A percentile compares a stretch with the other conserved stretches of the same genome.
Evolutionary conservation across 257 asterid species (phyloP).

Genomic region (Osmanthus fragrans): DNA sequence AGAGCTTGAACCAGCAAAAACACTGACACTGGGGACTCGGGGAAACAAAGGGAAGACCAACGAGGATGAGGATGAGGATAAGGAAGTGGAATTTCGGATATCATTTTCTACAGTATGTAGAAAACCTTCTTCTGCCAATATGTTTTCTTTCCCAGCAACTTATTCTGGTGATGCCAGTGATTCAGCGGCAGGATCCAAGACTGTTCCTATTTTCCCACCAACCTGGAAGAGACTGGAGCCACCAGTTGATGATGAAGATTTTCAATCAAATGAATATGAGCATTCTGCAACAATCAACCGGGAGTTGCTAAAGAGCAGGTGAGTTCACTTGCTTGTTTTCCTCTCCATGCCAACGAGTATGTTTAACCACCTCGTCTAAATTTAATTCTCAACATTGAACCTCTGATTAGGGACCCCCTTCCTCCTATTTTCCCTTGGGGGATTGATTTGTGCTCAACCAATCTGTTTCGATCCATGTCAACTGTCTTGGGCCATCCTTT

Average conservation of each 20-base stretch:
- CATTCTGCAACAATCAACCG: neutral
- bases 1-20: slow-evolving; percentile 1
- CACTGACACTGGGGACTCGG: neutral
- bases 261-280: neutral
- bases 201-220: neutral
- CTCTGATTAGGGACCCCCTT: no score
- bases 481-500: no score
- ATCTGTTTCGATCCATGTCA: no score
- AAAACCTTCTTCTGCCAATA: neutral
- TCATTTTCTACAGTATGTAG: slow-evolving; percentile 8
- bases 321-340: neutral
- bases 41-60: neutral
- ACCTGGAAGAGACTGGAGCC: neutral
- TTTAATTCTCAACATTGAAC: no score
- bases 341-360: neutral
- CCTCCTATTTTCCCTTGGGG: no score
- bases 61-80: neutral
- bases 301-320: neutral
- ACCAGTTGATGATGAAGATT: neutral
- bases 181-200: neutral
- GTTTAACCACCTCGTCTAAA: no score
- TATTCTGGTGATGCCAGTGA: neutral
- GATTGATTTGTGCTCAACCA: no score
- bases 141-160: neutral
- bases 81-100: slow-evolving; percentile 19